Base-by-base conservation (phyloP, 352 stramenopile species). In the Globisporangium solare region DNA sequence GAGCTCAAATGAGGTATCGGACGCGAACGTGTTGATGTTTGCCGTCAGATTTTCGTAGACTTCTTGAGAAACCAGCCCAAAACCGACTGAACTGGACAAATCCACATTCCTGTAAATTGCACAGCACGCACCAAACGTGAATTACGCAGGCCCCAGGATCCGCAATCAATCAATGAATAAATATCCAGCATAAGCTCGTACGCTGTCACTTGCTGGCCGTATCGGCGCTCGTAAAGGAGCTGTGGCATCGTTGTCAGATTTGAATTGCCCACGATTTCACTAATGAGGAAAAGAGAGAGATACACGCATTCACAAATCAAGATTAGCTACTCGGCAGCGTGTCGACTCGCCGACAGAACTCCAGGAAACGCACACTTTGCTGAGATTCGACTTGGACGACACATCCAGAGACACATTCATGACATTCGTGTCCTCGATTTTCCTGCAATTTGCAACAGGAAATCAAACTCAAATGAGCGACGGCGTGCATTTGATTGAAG, bases 221-320 rank as follows among this genome's bases (percentile, higher is more conserved):
- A 79, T 18, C 51, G 24, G 8, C 56, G 59, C 21, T 75, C 51
- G 39, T 73, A 82, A 21, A 82, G 56, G 13, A 68, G 50, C 11
- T 17, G 59, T 5, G 72, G 72, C 7, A 81, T 39, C 22, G 48
- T 18, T 8, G 18, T 14, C 40, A 81, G 76, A 43, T 6, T n/a
- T 4, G 27, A 15, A 5, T 56, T 74, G 14, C 43, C 24, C 2
- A 5, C 0, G 8, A 81, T 56, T 7, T 70, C 54, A 31, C 72
- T 81, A 43, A 43, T 18, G 12, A 13, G 18, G 39, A 15, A 43
- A 43, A 18, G n/a, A n/a, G n/a, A 43, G 39, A 18, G 13, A 13
- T n/a, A 43, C 13, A 43, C 39, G 18, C 12, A n/a, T 43, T 18
- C 4, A 35, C 27, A 35, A 35, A 35, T n/a, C 6, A 35, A 35